A percentile compares a stretch with the other conserved stretches of the same genome.
Conservation (phyloP, 257 asterid genomes). For the Perilla frutescens region DNA sequence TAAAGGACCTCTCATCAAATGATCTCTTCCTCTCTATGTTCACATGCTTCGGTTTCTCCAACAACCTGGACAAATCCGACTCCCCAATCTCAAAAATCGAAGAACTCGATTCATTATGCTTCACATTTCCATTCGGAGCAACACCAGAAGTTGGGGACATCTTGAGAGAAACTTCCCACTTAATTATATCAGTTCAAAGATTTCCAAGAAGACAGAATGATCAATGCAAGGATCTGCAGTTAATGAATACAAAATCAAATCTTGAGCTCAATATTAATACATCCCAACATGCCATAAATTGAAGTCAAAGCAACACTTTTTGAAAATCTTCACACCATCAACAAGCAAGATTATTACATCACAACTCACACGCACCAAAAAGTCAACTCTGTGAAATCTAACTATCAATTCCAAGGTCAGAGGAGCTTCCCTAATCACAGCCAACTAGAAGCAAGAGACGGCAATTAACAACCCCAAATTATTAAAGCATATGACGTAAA, state of each 20-base stretch:
- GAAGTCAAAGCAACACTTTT: slow-evolving; percentile 3
- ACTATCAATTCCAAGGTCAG: slow-evolving; percentile 1
- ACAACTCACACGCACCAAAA: slow-evolving; percentile 26
- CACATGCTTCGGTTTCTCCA: slow-evolving; percentile 67
- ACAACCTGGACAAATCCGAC: slow-evolving; percentile 59
- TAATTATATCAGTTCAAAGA: not conserved
- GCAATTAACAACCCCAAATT: not conserved
- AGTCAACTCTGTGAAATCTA: slow-evolving; percentile 42
- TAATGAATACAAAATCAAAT: not conserved
- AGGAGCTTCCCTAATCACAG: slow-evolving; percentile 1
- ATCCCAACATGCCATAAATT: not conserved
- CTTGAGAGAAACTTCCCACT: slow-evolving; percentile 1
- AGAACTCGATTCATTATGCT: slow-evolving; percentile 51
- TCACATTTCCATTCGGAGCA: slow-evolving; percentile 54
- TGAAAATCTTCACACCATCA: slow-evolving; percentile 5
- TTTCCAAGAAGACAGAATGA: not conserved
- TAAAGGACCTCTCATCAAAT: slow-evolving; percentile 84
- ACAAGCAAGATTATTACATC: slow-evolving; percentile 34
- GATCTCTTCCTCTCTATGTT: slow-evolving; percentile 85
- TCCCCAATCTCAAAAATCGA: slow-evolving; percentile 81
- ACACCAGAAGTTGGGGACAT: slow-evolving; percentile 66
- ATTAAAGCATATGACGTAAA: not conserved
- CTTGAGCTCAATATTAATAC: not conserved
- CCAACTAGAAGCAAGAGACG: slow-evolving; percentile 19
- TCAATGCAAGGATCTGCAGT: slow-evolving; percentile 39